These are phyloP conservation scores for Glebionis coronaria DNA, from an alignment of 129 eudicot species.

Conservation along the genomic window DNA sequence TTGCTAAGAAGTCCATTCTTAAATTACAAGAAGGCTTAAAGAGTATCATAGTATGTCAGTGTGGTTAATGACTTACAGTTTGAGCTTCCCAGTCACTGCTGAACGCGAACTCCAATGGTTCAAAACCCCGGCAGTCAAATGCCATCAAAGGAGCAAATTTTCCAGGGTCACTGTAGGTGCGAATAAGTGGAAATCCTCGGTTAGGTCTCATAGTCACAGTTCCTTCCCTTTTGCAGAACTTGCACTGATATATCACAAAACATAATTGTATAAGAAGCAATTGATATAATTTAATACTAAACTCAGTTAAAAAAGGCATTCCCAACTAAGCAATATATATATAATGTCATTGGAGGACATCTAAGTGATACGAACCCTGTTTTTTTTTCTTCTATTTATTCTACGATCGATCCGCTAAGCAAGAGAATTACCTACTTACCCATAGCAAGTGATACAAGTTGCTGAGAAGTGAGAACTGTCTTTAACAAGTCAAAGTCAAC, in stretches of 20 bases:
- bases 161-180: conserved; percentile 44
- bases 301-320: too few species aligned
- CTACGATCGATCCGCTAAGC: too few species aligned
- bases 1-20: too few species aligned
- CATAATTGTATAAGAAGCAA: not conserved
- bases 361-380: too few species aligned
- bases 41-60: not conserved
- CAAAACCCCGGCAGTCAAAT: conserved; percentile 87
- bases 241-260: conserved; percentile 58
- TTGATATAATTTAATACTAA: too few species aligned
- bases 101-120: conserved; percentile 74
- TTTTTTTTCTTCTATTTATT: too few species aligned
- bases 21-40: too few species aligned
- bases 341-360: too few species aligned
- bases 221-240: conserved; percentile 89
- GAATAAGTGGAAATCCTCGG: conserved; percentile 63
- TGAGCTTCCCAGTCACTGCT: conserved; percentile 77
- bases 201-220: conserved; percentile 70
- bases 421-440: not conserved
- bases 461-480: not conserved
- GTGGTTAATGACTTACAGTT: conserved; percentile 54
- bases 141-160: conserved; percentile 63
- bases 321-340: too few species aligned
- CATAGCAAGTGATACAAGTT: too few species aligned
- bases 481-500: not conserved